phyloP scores from a whole-genome alignment of 1,284 basidiomycete genomes.

The Xerocomus minutiporus region DNA sequence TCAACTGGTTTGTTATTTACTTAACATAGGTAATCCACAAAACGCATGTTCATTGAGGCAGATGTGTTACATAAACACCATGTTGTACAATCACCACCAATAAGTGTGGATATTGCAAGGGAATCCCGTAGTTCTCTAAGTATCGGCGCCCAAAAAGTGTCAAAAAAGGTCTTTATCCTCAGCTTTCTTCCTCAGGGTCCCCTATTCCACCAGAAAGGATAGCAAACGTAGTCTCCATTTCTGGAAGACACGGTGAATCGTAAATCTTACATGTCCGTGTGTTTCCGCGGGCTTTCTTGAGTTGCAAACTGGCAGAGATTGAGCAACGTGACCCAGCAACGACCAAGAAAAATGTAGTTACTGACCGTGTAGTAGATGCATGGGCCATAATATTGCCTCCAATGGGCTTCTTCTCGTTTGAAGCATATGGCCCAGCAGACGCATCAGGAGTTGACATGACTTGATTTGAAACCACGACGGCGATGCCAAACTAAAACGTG shows the following conservation, averaged over 20 bases:
- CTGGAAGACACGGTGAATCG: constrained; percentile 96
- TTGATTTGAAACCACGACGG: constrained; percentile 97
- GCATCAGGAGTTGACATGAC: constrained; percentile 98
- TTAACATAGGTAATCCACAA: background rate
- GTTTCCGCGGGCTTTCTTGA: constrained; percentile 91
- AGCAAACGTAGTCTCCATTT: constrained; percentile 94
- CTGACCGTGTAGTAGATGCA: constrained; percentile 86
- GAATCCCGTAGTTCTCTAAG: constrained; percentile 4
- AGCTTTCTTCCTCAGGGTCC: constrained; percentile 84
- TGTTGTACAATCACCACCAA: background rate
- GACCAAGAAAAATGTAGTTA: constrained; percentile 1
- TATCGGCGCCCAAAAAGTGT: constrained; percentile 2
- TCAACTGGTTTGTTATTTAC: constrained; percentile 29
- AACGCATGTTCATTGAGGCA: constrained; percentile 8
- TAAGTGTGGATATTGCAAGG: constrained; percentile 1
- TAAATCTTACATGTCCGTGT: constrained; percentile 96
- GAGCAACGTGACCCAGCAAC: constrained; percentile 3
- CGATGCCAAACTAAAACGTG: constrained; percentile 80
- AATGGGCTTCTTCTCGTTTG: constrained; percentile 96
- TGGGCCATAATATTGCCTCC: constrained; percentile 97
- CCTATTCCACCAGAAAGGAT: constrained; percentile 88
- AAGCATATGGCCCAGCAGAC: constrained; percentile 81
- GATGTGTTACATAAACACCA: background rate
- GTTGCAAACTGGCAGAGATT: constrained; percentile 59
- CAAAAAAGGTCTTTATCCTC: constrained; percentile 3